Base-by-base conservation (phyloP, 805 yeast genomes). In the Candida caryicola region DNA sequence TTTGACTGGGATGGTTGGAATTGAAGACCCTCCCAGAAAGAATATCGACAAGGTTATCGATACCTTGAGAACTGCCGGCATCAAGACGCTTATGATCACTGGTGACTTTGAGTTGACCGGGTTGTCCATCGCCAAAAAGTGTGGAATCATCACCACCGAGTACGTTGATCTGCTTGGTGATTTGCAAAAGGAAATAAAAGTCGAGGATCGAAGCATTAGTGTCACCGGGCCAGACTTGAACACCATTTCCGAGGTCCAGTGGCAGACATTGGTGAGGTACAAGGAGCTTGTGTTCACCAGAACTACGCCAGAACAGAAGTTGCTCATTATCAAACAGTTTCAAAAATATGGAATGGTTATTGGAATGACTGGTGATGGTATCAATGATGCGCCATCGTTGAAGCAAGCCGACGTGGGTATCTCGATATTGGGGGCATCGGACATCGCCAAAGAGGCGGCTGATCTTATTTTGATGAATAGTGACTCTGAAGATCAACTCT, bases 81-180 rank as follows among this genome's bases (percentile, higher is more conserved):
- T 71, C 37, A 66, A 59, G 33, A 52, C 64, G 12, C 59, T 61
- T 5, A 69, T 71, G 74, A 65, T 69, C 16, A 71, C 75, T n/a
- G 81, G 81, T 41, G 82, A 76, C 51, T 74, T 67, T 44, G 75
- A 71, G 46, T 54, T 70, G 10, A 76, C 80, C 19, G 81, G 76
- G 1, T 59, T 69, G 25, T 66, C 77, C 2, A 75, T 76, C 45
- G 77, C 77, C 3, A 62, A 63, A 26, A 66, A 68, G 39, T 57
- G 67, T 51, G 71, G 71, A 12, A 67, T 68, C 19, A 43, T 66
- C 3, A 52, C 55, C 27, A 29, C 43, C 3, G 56, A 54, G 27
- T 51, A 40, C 2, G 45, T 55, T 17, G 56, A 56, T 40, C 43
- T 34, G 6, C 41, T 46, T 23, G 43, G 43, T 2, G 50, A 49